Percentiles rank a stretch among this genome's conserved stretches.
Evolutionary conservation across 495 filamentous ascomycete genomes (phyloP).

Genomic region (Daldinia decipiens): DNA sequence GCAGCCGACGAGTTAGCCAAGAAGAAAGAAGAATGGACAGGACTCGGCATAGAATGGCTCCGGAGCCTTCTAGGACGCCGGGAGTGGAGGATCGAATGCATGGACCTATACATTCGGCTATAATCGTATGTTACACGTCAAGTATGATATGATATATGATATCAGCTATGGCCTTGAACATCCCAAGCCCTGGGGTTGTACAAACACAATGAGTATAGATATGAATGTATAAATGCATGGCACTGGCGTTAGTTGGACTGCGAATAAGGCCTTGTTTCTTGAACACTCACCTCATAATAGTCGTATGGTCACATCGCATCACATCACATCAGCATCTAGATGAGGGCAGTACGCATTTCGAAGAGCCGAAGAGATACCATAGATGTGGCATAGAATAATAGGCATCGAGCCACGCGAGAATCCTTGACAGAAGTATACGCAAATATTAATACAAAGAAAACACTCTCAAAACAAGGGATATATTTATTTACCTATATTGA

Average conservation of each 20-base stretch:
- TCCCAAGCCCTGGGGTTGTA: conserved; percentile 10
- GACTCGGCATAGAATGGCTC: conserved; percentile 84
- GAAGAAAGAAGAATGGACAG: conserved; percentile 74
- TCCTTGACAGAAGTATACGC: neutral
- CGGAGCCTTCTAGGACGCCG: conserved; percentile 76
- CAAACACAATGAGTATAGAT: conserved; percentile 22
- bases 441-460: neutral
- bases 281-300: conserved; percentile 3
- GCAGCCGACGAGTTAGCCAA: conserved; percentile 71
- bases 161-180: neutral
- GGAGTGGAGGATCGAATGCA: conserved; percentile 85
- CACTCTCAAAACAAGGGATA: neutral
- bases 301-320: neutral
- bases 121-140: conserved; percentile 44
- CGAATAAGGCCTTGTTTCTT: conserved; percentile 14
- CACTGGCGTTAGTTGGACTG: conserved; percentile 43
- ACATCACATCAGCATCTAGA: neutral
- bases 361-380: neutral
- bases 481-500: too few species aligned
- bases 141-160: neutral
- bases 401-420: neutral
- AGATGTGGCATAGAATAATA: conserved; percentile 1
- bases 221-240: conserved; percentile 41
- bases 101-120: conserved; percentile 81
- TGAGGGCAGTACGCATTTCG: neutral